Evolutionary conservation across 495 filamentous ascomycete genomes (phyloP).

Genomic region (Bacidia gigantensis): DNA sequence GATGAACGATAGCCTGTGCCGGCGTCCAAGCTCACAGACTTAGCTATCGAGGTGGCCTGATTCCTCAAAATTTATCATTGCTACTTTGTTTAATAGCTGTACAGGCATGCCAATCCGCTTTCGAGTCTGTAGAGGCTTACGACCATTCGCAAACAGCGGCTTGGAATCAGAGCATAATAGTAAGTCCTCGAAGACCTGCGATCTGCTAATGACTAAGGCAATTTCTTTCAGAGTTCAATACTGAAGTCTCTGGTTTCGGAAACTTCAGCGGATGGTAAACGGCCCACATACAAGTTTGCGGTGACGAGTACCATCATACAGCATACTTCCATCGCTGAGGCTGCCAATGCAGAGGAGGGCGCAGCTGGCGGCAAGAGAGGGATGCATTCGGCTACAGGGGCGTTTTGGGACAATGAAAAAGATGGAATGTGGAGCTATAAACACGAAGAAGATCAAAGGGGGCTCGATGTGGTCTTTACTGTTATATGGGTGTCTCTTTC

Average conservation of each 20-base stretch:
- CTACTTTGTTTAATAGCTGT: neutral
- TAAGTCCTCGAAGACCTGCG: conserved; percentile 31
- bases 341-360: neutral
- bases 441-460: conserved; percentile 74
- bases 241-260: conserved; percentile 77
- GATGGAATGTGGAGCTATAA: conserved; percentile 99
- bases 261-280: conserved; percentile 38
- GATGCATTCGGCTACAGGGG: conserved; percentile 90
- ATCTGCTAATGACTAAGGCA: neutral
- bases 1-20: neutral
- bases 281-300: conserved; percentile 65
- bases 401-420: conserved; percentile 93
- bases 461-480: conserved; percentile 82
- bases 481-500: conserved; percentile 68
- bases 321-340: conserved; percentile 37
- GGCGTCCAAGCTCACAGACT: neutral
- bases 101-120: conserved; percentile 64
- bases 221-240: conserved; percentile 55
- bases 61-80: neutral
- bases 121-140: conserved; percentile 59
- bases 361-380: conserved; percentile 46
- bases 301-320: conserved; percentile 98
- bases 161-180: conserved; percentile 90
- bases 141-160: conserved; percentile 62
- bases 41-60: conserved; percentile 2